A percentile compares a stretch with the other conserved stretches of the same genome.
Conservation (phyloP, 352 stramenopile species). For the Pythium angustatum region DNA sequence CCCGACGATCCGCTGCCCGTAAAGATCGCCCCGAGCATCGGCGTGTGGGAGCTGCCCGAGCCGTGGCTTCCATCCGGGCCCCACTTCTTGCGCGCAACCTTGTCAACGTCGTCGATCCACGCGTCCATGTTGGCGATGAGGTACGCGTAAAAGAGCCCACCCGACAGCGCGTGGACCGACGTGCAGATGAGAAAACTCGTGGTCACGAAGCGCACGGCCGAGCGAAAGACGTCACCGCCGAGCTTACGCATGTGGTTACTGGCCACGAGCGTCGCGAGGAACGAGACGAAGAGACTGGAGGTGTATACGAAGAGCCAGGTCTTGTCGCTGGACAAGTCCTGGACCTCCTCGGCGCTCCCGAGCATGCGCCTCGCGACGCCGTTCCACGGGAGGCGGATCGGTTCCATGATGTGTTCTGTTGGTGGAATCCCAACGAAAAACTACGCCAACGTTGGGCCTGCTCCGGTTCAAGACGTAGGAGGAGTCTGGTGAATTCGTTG, state of each 20-base stretch:
- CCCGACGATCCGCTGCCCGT: slow-evolving; percentile 17
- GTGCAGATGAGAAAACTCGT: slow-evolving; percentile 59
- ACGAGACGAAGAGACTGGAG: slow-evolving; percentile 54
- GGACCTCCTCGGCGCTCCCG: neutral
- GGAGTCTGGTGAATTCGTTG: no score
- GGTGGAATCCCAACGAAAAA: no score
- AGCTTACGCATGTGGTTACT: slow-evolving; percentile 66
- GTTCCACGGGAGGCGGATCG: slow-evolving; percentile 4
- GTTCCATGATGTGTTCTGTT: neutral
- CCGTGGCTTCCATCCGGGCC: slow-evolving; percentile 13
- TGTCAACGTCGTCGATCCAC: slow-evolving; percentile 28
- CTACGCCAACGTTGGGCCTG: no score
- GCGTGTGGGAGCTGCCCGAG: neutral
- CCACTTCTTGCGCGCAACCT: slow-evolving; percentile 20
- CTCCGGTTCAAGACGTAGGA: no score
- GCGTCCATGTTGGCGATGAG: slow-evolving; percentile 44
- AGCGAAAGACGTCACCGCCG: slow-evolving; percentile 63
- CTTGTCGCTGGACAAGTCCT: slow-evolving; percentile 31
- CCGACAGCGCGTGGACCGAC: slow-evolving; percentile 48
- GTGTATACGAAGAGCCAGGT: slow-evolving; percentile 72
- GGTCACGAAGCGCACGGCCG: slow-evolving; percentile 74
- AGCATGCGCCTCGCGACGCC: slow-evolving; percentile 11
- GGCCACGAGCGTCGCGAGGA: slow-evolving; percentile 49
- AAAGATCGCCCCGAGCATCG: slow-evolving; percentile 18
- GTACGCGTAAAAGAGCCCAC: slow-evolving; percentile 57